Percentiles rank a stretch among this genome's conserved stretches.
These are phyloP conservation scores for Takashimella koratensis DNA, from an alignment of 1,284 basidiomycete genomes.

Conservation along the genomic window DNA sequence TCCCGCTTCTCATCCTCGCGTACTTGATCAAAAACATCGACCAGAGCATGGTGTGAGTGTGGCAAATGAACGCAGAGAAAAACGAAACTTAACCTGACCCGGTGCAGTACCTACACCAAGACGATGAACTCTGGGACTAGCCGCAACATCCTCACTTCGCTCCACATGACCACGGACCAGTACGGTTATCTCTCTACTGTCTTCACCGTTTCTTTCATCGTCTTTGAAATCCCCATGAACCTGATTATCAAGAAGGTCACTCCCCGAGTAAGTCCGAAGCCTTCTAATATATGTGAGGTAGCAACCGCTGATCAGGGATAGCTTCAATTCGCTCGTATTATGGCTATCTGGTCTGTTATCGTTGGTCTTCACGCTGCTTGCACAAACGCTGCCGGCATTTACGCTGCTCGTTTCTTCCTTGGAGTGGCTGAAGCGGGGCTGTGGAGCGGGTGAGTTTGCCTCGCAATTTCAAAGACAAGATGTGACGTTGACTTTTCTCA, in stretches of 20 bases:
- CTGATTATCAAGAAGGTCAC: conserved; percentile 16
- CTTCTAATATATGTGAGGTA: too few relatives aligned
- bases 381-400: background rate
- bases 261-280: conserved; percentile 6
- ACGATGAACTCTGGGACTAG: conserved; percentile 20
- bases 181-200: conserved; percentile 13
- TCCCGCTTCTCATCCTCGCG: conserved; percentile 16
- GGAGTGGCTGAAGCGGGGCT: background rate
- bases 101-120: conserved; percentile 11
- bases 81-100: too few relatives aligned
- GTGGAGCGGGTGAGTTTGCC: too few relatives aligned
- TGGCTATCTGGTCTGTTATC: background rate
- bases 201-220: conserved; percentile 21
- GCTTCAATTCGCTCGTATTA: background rate
- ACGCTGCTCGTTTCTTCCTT: background rate
- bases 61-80: too few relatives aligned
- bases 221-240: conserved; percentile 26
- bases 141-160: conserved; percentile 22
- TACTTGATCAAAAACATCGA: conserved; percentile 29
- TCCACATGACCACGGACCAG: conserved; percentile 27
- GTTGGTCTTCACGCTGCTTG: background rate
- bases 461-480: too few relatives aligned
- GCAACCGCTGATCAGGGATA: too few relatives aligned
- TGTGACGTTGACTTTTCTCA: too few relatives aligned
- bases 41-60: conserved; percentile 13